Evolutionary conservation across 495 filamentous ascomycete species (phyloP).

Genomic region (Amniculicola lignicola): DNA sequence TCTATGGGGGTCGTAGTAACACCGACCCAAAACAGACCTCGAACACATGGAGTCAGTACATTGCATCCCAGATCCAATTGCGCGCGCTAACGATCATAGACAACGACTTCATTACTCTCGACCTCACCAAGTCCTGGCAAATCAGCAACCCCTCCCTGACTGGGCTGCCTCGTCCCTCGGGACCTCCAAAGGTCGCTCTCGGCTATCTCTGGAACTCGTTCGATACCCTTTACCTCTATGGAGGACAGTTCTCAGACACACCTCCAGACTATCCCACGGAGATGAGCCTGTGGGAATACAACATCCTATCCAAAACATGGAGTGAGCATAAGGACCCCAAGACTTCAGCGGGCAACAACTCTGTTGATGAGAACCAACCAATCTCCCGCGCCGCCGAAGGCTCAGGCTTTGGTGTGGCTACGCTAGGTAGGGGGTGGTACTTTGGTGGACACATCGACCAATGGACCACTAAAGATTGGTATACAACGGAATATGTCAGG

Average conservation of each 20-base stretch:
- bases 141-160: conserved; percentile 58
- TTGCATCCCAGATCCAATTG: background rate
- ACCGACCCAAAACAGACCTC: conserved; percentile 50
- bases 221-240: conserved; percentile 66
- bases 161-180: conserved; percentile 61
- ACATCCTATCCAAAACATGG: conserved; percentile 58
- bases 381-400: conserved; percentile 68
- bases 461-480: conserved; percentile 69
- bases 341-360: conserved; percentile 57
- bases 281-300: conserved; percentile 64
- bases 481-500: conserved; percentile 53
- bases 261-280: conserved; percentile 52
- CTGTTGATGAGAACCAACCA: conserved; percentile 49
- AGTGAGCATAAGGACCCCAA: conserved; percentile 54
- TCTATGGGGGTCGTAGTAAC: conserved; percentile 68
- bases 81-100: conserved; percentile 48
- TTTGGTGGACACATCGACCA: conserved; percentile 72
- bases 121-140: conserved; percentile 65
- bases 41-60: conserved; percentile 62
- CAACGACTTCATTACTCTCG: conserved; percentile 65
- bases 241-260: conserved; percentile 64
- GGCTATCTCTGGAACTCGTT: conserved; percentile 71
- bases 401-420: conserved; percentile 63
- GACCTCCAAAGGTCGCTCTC: conserved; percentile 65
- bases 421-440: conserved; percentile 66